phyloP scores from a whole-genome alignment of 129 eudicot species.

The Lactuca saligna region DNA sequence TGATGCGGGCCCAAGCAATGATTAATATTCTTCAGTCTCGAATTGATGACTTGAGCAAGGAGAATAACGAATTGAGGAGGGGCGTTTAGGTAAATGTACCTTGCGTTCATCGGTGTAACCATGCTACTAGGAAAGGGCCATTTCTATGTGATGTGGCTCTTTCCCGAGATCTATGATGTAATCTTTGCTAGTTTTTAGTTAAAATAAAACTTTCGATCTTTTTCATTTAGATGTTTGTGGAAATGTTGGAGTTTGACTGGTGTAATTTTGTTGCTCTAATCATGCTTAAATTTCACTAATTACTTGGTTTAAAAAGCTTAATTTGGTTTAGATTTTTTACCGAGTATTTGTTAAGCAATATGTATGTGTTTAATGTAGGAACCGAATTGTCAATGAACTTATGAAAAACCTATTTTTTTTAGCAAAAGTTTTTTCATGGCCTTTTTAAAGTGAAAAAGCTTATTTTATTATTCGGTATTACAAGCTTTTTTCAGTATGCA shows the following conservation, averaged over 20 bases:
- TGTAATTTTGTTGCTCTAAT: constrained; percentile 1
- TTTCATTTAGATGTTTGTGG: background rate
- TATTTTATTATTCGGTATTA: too few species aligned
- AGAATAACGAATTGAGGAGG: constrained; percentile 51
- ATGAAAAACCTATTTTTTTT: too few species aligned
- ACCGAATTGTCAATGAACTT: too few species aligned
- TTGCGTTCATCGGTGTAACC: constrained; percentile 1
- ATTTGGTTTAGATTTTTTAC: too few species aligned
- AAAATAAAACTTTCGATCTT: background rate
- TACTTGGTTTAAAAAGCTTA: background rate
- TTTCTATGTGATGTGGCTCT: background rate
- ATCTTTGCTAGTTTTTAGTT: background rate
- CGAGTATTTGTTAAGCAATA: too few species aligned
- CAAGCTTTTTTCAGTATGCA: too few species aligned
- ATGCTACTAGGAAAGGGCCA: background rate
- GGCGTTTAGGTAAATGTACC: constrained; percentile 3
- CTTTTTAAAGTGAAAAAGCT: too few species aligned
- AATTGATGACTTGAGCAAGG: constrained; percentile 48
- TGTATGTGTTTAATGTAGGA: too few species aligned
- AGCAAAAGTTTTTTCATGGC: too few species aligned
- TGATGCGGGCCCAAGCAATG: constrained; percentile 87
- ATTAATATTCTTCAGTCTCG: constrained; percentile 77
- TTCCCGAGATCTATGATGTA: background rate
- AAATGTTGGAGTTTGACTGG: background rate
- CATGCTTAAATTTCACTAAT: background rate